These are phyloP conservation scores for Suhomyces sp. DNA, from an alignment of 805 yeast species.

Conservation along the genomic window DNA sequence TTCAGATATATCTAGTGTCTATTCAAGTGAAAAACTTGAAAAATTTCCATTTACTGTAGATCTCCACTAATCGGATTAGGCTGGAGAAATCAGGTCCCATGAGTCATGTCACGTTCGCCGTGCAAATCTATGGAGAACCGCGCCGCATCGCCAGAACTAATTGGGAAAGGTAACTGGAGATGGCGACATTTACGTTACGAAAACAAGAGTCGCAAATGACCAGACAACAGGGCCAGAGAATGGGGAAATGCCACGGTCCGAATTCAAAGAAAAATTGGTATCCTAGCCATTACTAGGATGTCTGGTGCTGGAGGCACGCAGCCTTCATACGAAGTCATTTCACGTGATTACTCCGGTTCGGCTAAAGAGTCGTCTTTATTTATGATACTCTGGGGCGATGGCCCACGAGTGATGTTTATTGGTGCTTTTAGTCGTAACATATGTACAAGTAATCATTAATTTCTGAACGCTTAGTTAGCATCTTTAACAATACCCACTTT, in stretches of 20 bases:
- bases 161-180: not conserved
- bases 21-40: not conserved
- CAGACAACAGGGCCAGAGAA: not conserved
- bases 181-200: not conserved
- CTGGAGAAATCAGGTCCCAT: not conserved
- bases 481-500: constrained; percentile 90
- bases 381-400: not conserved
- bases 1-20: not conserved
- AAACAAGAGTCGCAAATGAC: not conserved
- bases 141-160: not conserved
- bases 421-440: constrained; percentile 1
- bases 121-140: not conserved
- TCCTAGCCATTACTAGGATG: no score
- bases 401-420: not conserved
- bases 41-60: constrained; percentile 1
- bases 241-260: not conserved
- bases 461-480: not conserved
- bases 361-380: not conserved
- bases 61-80: not conserved
- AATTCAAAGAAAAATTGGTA: no score
- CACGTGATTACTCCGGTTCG: not conserved
- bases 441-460: constrained; percentile 4
- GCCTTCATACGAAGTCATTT: not conserved
- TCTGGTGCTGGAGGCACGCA: not conserved
- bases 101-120: constrained; percentile 9